Evolutionary conservation across 768 basidiomycete genomes (phyloP).

Genomic region (Sistotremastrum suecicum): DNA sequence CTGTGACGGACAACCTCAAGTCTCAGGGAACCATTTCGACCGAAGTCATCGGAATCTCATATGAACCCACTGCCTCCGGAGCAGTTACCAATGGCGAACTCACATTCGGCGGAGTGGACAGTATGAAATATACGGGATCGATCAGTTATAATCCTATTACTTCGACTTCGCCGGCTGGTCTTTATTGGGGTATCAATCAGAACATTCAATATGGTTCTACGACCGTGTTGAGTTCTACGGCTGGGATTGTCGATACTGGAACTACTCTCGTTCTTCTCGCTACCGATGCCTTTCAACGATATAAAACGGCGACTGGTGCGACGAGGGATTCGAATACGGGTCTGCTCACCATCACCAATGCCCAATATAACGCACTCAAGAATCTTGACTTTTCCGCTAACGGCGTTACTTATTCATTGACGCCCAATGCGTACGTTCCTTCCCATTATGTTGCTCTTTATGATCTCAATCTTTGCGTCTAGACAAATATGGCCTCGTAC

Average conservation of each 20-base stretch:
- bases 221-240: slow-evolving; percentile 19
- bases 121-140: slow-evolving; percentile 21
- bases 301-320: slow-evolving; percentile 39
- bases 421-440: not conserved
- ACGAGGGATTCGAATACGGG: slow-evolving; percentile 38
- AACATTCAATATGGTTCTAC: slow-evolving; percentile 23
- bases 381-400: slow-evolving; percentile 41
- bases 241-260: slow-evolving; percentile 40
- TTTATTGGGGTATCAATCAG: slow-evolving; percentile 39
- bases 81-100: slow-evolving; percentile 36
- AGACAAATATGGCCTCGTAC: slow-evolving; percentile 60
- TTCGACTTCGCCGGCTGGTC: slow-evolving; percentile 28
- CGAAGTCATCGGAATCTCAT: slow-evolving; percentile 38
- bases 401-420: slow-evolving; percentile 15
- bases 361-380: slow-evolving; percentile 33
- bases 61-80: slow-evolving; percentile 28
- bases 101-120: slow-evolving; percentile 39
- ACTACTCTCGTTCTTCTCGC: slow-evolving; percentile 43
- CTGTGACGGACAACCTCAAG: slow-evolving; percentile 45
- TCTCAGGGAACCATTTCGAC: slow-evolving; percentile 29
- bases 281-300: slow-evolving; percentile 42
- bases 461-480: slow-evolving; percentile 38
- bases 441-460: slow-evolving; percentile 15
- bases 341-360: slow-evolving; percentile 35
- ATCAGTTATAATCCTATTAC: slow-evolving; percentile 29